Evolutionary conservation across 352 stramenopile species (phyloP), one percentile per base, ranked within the genome.

Genomic region (Phytophthora litchii): DNA sequence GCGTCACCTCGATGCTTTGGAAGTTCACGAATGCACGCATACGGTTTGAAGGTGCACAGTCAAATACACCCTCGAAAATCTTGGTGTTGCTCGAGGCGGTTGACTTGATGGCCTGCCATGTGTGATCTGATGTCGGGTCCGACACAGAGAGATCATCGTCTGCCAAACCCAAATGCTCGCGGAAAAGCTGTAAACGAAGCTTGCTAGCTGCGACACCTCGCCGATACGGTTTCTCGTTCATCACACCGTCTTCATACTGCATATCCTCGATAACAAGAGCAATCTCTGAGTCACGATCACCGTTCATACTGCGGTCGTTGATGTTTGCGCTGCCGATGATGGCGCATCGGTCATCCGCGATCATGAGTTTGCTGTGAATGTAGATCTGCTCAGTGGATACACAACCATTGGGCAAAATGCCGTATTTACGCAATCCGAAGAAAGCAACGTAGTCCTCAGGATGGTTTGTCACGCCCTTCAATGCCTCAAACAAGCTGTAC

Each of bases 271-370:
- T 82, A 50, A 95, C 74, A 25, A 95, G 50, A 19, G 80, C 87
- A 60, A 95, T 95, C 38, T 95, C 87, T 19, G 85, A 94, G 57
- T 95, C 87, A 37, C 92, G 89, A 40, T 97, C 86, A 35, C 94
- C 94, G 43, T 91, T 89, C 83, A 98, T 95, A 60, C 89, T 97
- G 7, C 94, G 89, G 60, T 98, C 92, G 47, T 98, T 98, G 50
- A 98, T 98, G 75, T 98, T 98, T 9, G 93, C 94, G 49, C 86
- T 97, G 16, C 94, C 94, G 41, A 98, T 85, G 31, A 98, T 94
- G 42, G 74, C 88, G 17, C 88, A 86, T 52, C 82, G 80, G 60
- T 98, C 94, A 53, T 98, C 94, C 0, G 79, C 83, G 25, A 97
- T 94, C 48, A 97, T 72, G 3, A 96, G 68, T 68, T 97, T 96